Conservation (phyloP, 2,329 filamentous ascomycete genomes). For the Didymella exigua region DNA sequence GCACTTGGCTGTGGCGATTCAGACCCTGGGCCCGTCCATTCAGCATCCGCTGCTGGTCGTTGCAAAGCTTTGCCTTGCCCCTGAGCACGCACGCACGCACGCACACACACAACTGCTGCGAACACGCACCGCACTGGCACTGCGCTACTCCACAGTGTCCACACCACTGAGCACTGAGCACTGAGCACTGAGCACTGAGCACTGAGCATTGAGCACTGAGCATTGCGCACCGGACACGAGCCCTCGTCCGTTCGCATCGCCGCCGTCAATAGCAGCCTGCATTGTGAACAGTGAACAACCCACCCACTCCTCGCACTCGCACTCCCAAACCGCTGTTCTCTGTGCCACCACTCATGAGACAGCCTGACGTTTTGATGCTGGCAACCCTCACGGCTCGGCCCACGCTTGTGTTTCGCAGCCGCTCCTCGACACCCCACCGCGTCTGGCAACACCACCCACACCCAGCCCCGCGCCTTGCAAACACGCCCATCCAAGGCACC, state of each 20-base stretch:
- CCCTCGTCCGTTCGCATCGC: background rate
- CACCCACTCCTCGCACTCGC: background rate
- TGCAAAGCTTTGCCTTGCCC: slow-evolving; percentile 7
- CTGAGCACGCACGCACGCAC: slow-evolving; percentile 22
- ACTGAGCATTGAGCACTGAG: background rate
- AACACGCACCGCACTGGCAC: slow-evolving; percentile 7
- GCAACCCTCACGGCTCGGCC: slow-evolving; percentile 7
- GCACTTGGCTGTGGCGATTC: background rate
- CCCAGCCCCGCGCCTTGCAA: background rate
- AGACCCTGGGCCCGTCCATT: background rate
- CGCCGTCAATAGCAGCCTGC: background rate
- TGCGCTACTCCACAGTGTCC: slow-evolving; percentile 13
- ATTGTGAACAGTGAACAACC: background rate
- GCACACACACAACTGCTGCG: slow-evolving; percentile 20
- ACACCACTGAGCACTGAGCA: background rate
- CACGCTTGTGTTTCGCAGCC: slow-evolving; percentile 11
- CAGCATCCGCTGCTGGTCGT: background rate
- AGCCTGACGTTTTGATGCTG: slow-evolving; percentile 1
- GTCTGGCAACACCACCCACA: background rate
- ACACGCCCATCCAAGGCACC: background rate
- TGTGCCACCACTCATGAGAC: background rate
- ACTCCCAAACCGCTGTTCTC: background rate
- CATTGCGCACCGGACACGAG: background rate
- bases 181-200: background rate
- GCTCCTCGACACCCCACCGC: background rate